Evolutionary conservation across 805 yeast species (phyloP).

Genomic region (Kuraishia ogatae): DNA sequence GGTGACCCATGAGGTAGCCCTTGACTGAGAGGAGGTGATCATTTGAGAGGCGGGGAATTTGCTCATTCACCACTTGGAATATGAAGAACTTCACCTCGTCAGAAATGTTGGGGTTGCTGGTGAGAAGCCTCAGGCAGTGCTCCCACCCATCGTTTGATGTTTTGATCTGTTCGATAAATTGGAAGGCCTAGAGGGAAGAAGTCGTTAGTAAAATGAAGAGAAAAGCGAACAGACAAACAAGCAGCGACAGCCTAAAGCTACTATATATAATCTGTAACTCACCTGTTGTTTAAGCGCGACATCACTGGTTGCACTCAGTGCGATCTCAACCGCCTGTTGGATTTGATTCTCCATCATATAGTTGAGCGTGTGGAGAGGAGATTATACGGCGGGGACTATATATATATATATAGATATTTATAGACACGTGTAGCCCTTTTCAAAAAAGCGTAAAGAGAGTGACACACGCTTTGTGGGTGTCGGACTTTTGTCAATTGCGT

Average conservation of each 20-base stretch:
- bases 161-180: constrained; percentile 45
- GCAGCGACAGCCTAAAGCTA: background rate
- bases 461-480: too few relatives aligned
- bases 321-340: constrained; percentile 82
- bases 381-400: background rate
- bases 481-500: too few relatives aligned
- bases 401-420: background rate
- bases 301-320: constrained; percentile 64
- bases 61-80: constrained; percentile 60
- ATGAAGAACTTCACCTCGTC: constrained; percentile 58
- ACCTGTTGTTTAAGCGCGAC: constrained; percentile 50
- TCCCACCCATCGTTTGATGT: constrained; percentile 46
- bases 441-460: too few relatives aligned
- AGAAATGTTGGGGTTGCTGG: constrained; percentile 24
- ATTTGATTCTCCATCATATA: constrained; percentile 47
- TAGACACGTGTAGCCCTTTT: too few relatives aligned
- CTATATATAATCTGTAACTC: background rate
- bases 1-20: constrained; percentile 36
- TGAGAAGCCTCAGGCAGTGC: constrained; percentile 41
- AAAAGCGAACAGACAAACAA: background rate
- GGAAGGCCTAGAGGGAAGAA: constrained; percentile 29
- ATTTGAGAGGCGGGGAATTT: constrained; percentile 33
- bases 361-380: too few relatives aligned
- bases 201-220: constrained; percentile 6
- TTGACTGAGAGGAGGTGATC: constrained; percentile 40